Conservation (phyloP, 306 rosid species). For the Rosa lucieae region DNA sequence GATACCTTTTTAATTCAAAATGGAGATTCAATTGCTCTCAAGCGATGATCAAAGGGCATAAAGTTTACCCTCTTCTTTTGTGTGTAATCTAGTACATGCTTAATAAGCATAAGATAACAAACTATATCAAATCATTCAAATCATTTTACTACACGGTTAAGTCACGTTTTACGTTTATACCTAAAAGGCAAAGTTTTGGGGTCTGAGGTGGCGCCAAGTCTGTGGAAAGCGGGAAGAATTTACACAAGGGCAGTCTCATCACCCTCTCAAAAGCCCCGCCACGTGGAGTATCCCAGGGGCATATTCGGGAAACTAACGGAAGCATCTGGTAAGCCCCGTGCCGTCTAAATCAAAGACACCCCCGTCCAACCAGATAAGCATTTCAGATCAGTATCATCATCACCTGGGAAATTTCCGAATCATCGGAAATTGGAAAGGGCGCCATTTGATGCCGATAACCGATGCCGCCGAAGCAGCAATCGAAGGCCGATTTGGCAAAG, state of each 20-base stretch:
- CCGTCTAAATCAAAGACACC: background rate
- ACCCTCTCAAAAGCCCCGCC: background rate
- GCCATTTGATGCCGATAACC: conserved; percentile 19
- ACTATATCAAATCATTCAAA: no score
- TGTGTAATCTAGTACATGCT: no score
- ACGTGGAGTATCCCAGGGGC: background rate
- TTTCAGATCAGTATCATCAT: conserved; percentile 1
- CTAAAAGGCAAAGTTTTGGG: background rate
- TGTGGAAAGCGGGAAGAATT: background rate
- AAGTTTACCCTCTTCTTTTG: no score
- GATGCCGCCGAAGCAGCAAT: conserved; percentile 82
- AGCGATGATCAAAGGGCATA: no score
- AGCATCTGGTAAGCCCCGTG: background rate
- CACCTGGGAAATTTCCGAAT: background rate
- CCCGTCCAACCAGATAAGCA: background rate
- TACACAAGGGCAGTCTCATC: background rate
- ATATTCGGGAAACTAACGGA: background rate
- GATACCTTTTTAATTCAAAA: no score
- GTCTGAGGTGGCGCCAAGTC: conserved; percentile 6
- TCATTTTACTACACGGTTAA: no score
- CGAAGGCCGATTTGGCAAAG: conserved; percentile 82
- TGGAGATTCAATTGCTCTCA: no score
- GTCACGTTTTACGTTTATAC: no score
- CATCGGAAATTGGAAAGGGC: background rate
- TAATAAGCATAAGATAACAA: no score